Base-by-base conservation (phyloP, 805 yeast genomes). In the Schwanniomyces pseudopolymorphus region DNA sequence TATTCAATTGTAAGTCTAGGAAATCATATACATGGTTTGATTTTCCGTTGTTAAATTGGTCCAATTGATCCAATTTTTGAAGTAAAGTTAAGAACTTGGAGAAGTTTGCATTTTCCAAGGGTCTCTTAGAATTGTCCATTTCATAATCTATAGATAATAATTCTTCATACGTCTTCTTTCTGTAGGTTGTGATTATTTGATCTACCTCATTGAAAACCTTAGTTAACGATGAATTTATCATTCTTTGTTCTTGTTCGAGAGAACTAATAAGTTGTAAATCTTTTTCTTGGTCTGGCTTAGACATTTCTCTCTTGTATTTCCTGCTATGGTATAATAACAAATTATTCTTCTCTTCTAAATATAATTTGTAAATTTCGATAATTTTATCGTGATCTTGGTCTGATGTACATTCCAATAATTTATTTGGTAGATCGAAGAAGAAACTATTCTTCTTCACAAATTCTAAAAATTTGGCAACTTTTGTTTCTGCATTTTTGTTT, bases 81-180 rank as follows among this genome's bases (percentile, higher is more conserved):
- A 72, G 74, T 40, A 72, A 59, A 1, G 66, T 59, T 13, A 70
- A 60, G 51, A 72, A 71, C 44, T 64, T 68, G 20, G 65, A 57
- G 46, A 61, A 66, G 44, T 46, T 42, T 40, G 40, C 40, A 45
- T 40, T 35, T 5, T 36, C 14, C 36, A 31, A 37, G 42, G 43
- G 14, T 8, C n/a, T 22, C 38, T 43, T 37, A 1, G 40, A 22
- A 41, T 46, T 45, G 40, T 63, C 52, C 2, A 56, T 64, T 27
- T 69, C 74, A 46, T 65, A 66, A 43, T 72, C 77, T 45, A 71
- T 56, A 1, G 70, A 56, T n/a, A 72, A 54, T 19, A 72, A 55
- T 41, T 72, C 75, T 40, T 60, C 59, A 48, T 68, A 69, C 1
- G 65, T 64, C 21, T 63, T 63, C 25, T 61, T 61, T 26, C 71